phyloP scores from a whole-genome alignment of 768 basidiomycete genomes.

The Trametes cinnabarina region DNA sequence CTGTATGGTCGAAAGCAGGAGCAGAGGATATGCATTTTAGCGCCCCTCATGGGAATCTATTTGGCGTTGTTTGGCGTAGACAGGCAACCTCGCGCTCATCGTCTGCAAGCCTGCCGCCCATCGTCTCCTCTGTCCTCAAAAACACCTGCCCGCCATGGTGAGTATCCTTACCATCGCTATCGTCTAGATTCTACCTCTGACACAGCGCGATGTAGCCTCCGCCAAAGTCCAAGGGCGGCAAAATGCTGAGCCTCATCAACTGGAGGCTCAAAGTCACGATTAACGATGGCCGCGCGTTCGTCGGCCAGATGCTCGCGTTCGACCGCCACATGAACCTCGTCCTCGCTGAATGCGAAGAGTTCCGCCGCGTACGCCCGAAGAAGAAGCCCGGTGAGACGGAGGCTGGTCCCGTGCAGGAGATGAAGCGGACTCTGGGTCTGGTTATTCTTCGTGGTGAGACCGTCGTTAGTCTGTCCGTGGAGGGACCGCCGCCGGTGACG shows the following conservation, averaged over 20 bases:
- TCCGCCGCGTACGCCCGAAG: constrained; percentile 87
- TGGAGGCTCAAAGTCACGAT: constrained; percentile 97
- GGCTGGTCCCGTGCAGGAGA: constrained; percentile 79
- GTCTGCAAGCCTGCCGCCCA: constrained; percentile 23
- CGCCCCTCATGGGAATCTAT: constrained; percentile 20
- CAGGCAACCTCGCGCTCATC: constrained; percentile 16
- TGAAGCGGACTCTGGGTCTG: constrained; percentile 94
- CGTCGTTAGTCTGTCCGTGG: constrained; percentile 91
- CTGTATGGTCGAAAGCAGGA: not conserved
- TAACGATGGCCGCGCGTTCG: constrained; percentile 93
- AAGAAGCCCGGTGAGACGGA: constrained; percentile 80
- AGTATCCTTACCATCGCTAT: not conserved
- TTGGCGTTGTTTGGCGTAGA: constrained; percentile 35
- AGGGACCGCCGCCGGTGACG: constrained; percentile 89
- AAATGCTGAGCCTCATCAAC: constrained; percentile 97
- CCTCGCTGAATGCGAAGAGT: constrained; percentile 97
- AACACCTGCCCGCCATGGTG: constrained; percentile 54
- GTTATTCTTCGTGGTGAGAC: constrained; percentile 96
- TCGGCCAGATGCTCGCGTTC: constrained; percentile 99
- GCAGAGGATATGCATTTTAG: not conserved
- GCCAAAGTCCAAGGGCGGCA: constrained; percentile 96
- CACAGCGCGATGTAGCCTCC: constrained; percentile 59
- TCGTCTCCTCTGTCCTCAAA: constrained; percentile 27
- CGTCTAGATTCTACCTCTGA: not conserved
- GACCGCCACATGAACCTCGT: constrained; percentile 99